Conservation (phyloP, 352 stramenopile species). For the Aphanomyces euteiches region DNA sequence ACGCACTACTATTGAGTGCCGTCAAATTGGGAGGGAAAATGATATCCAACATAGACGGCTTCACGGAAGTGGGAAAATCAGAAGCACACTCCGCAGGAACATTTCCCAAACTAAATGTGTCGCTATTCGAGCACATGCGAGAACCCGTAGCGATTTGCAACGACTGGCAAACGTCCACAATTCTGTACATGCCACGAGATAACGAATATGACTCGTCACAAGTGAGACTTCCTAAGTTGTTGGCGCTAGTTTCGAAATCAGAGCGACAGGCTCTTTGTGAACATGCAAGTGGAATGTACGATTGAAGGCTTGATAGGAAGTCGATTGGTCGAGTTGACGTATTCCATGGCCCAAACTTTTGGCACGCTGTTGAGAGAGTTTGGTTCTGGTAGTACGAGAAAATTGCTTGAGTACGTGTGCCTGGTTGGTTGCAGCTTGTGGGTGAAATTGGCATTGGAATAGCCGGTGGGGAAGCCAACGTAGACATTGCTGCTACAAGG, state of each 20-base stretch:
- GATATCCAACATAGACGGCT: background rate
- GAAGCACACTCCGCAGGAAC: background rate
- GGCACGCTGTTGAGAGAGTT: background rate
- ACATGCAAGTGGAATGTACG: slow-evolving; percentile 1
- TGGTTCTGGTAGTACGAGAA: slow-evolving; percentile 1
- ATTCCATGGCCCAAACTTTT: background rate
- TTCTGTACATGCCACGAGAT: background rate
- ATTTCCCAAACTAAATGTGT: background rate
- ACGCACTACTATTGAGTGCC: too few relatives aligned
- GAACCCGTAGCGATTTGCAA: background rate
- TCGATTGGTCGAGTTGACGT: background rate
- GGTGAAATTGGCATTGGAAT: too few relatives aligned
- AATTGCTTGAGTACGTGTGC: background rate
- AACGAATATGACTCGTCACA: background rate
- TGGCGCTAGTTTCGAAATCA: background rate
- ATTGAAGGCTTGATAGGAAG: background rate
- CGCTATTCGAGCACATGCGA: background rate
- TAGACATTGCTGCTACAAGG: background rate
- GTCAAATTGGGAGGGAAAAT: background rate
- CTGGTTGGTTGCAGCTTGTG: too few relatives aligned
- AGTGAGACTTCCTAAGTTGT: background rate
- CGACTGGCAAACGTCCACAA: background rate
- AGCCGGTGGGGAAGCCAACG: too few relatives aligned
- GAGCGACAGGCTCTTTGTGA: background rate
- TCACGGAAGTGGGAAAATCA: background rate